Conservation (phyloP, 352 stramenopile species). For the Aphanomyces invadans region DNA sequence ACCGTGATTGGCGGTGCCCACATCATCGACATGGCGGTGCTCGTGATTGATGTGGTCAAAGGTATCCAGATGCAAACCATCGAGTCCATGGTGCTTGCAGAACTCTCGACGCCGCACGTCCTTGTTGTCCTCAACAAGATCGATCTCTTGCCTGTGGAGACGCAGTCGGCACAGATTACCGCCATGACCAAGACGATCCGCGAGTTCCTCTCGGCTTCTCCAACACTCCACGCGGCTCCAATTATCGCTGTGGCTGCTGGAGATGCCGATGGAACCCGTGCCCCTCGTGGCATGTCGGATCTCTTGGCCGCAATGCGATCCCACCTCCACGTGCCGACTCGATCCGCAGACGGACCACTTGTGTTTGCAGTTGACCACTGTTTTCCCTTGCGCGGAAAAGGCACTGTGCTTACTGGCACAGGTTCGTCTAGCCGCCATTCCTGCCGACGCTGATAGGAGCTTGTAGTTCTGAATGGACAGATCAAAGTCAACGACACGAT, state of each 20-base stretch:
- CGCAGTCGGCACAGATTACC: conserved; percentile 52
- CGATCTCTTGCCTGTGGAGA: conserved; percentile 83
- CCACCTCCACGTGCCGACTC: conserved; percentile 35
- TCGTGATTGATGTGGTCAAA: conserved; percentile 96
- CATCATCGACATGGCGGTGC: conserved; percentile 98
- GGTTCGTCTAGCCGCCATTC: not conserved
- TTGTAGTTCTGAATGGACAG: conserved; percentile 81
- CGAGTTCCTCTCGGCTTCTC: conserved; percentile 1
- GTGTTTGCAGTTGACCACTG: conserved; percentile 97
- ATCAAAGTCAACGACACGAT: conserved; percentile 88
- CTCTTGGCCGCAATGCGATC: conserved; percentile 42
- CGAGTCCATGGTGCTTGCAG: conserved; percentile 95
- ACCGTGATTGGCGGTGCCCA: conserved; percentile 98
- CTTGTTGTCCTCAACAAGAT: conserved; percentile 98
- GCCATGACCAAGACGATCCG: conserved; percentile 5
- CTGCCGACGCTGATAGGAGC: too few relatives aligned
- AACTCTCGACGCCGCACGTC: conserved; percentile 82
- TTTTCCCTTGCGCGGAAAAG: conserved; percentile 95
- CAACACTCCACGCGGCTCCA: conserved; percentile 31
- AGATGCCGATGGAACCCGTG: not conserved
- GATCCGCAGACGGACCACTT: conserved; percentile 57
- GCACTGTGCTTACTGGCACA: conserved; percentile 95
- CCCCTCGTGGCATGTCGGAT: conserved; percentile 54
- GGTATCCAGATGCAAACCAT: conserved; percentile 98
- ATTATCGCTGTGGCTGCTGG: conserved; percentile 83